Conservation (phyloP, 495 filamentous ascomycete genomes). For the Chaetomium tenue region DNA sequence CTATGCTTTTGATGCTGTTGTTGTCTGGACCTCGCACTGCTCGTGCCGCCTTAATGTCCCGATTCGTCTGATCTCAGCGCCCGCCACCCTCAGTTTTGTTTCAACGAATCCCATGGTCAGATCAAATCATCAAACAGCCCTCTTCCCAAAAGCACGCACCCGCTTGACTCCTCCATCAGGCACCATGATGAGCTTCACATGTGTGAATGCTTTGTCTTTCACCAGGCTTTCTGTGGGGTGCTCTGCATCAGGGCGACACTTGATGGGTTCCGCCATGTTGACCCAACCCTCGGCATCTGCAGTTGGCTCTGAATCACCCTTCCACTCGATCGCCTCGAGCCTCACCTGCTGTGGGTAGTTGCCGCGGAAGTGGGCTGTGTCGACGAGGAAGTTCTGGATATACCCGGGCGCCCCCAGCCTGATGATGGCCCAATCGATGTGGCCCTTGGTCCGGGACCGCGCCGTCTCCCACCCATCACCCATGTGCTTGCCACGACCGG, state of each 20-base stretch:
- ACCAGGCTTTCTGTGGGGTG: slow-evolving; percentile 62
- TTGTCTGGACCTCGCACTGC: too few relatives aligned
- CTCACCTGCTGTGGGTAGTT: slow-evolving; percentile 82
- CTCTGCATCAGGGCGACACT: slow-evolving; percentile 77
- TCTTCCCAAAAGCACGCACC: slow-evolving; percentile 73
- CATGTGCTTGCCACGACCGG: slow-evolving; percentile 86
- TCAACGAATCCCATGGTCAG: slow-evolving; percentile 7
- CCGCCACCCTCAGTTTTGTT: slow-evolving; percentile 4
- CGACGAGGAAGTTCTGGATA: slow-evolving; percentile 71
- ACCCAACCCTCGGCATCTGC: slow-evolving; percentile 67
- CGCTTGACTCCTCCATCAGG: slow-evolving; percentile 92
- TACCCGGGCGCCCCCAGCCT: slow-evolving; percentile 69
- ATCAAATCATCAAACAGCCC: slow-evolving; percentile 41
- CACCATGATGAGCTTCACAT: slow-evolving; percentile 86
- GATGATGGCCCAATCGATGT: slow-evolving; percentile 85
- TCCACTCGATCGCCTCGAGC: slow-evolving; percentile 63
- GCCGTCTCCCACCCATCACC: slow-evolving; percentile 94
- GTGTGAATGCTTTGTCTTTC: slow-evolving; percentile 62
- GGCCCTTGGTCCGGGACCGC: slow-evolving; percentile 68
- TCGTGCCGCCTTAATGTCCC: too few relatives aligned
- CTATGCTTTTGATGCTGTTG: too few relatives aligned
- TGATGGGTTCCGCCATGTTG: slow-evolving; percentile 62
- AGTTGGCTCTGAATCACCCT: slow-evolving; percentile 52
- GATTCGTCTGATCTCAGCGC: neutral
- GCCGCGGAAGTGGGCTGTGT: slow-evolving; percentile 86